Evolutionary conservation across 1,139 yeast genomes (phyloP), one percentile per base, ranked within the genome.

Genomic region (Geotrichum phurueaensis): DNA sequence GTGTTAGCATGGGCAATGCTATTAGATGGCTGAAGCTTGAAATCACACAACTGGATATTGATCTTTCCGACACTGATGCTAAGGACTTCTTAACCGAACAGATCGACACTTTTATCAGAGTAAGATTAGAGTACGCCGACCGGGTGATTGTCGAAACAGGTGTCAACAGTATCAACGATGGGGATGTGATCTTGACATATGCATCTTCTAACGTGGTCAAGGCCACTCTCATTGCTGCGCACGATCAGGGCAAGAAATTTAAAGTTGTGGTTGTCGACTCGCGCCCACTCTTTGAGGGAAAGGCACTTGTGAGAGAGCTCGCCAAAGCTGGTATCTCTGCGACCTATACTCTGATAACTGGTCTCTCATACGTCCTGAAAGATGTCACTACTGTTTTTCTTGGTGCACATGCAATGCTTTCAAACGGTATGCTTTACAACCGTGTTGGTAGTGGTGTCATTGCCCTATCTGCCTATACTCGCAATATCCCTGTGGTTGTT

Each of bases 391-490:
- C 89, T 66, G 96, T 94, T 5, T 87, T 95, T 73, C 78, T 95
- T 51, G 99, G 99, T 12, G 99, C 99, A 0, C 98, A 94, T 72
- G 96, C 98, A 47, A 92, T 95, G 89, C 80, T 94, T 62, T 90
- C 97, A 15, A 95, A 95, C 71, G 99, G 99, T 0, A 84, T 92
- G 72, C 80, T 95, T 62, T 91, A 89, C 71, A 88, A 97, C 1
- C 82, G 99, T 65, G 97, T 91, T 20, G 99, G 99, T 20, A 87
- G 97, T 18, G 97, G 97, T 1, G 79, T 92, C 75, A 84, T 95
- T 56, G 96, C 98, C 10, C 89, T 92, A 89, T 84, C 89, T 77
- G 91, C 96, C 50, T 86, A 88, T 67, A 84, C 89, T 60, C 84
- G 94, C 70, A 89, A 91, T 68, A 89, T 94, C 59, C 98, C 99